Evolutionary conservation across 2,329 filamentous ascomycete species (phyloP).

Genomic region (Diaporthe longicolla): DNA sequence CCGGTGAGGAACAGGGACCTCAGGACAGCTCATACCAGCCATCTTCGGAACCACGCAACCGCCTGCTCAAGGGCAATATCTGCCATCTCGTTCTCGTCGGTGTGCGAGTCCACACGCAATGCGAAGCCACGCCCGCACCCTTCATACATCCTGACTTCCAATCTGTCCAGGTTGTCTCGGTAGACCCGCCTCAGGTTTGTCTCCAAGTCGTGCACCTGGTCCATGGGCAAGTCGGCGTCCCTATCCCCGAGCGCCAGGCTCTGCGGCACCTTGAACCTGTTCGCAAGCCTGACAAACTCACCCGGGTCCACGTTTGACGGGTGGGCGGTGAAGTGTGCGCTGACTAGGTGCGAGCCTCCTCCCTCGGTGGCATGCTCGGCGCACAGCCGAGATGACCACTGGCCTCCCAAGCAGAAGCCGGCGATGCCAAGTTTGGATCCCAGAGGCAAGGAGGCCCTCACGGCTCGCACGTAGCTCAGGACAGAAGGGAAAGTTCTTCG

Average conservation of each 20-base stretch:
- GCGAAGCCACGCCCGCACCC: slow-evolving; percentile 48
- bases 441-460: slow-evolving; percentile 49
- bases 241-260: slow-evolving; percentile 45
- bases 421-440: slow-evolving; percentile 52
- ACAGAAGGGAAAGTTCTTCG: slow-evolving; percentile 48
- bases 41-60: slow-evolving; percentile 39
- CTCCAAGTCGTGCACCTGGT: slow-evolving; percentile 40
- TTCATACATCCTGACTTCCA: slow-evolving; percentile 43
- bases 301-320: slow-evolving; percentile 52
- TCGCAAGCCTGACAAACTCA: slow-evolving; percentile 49
- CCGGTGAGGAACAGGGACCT: not conserved
- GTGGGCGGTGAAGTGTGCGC: slow-evolving; percentile 55
- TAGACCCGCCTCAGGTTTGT: slow-evolving; percentile 42
- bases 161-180: slow-evolving; percentile 15
- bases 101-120: slow-evolving; percentile 44
- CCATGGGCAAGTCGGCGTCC: slow-evolving; percentile 43
- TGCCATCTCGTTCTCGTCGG: slow-evolving; percentile 31
- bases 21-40: slow-evolving; percentile 21
- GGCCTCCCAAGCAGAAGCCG: slow-evolving; percentile 60
- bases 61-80: slow-evolving; percentile 40
- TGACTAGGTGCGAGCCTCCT: slow-evolving; percentile 50
- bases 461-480: slow-evolving; percentile 48
- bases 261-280: slow-evolving; percentile 44
- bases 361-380: slow-evolving; percentile 43
- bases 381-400: slow-evolving; percentile 51